Evolutionary conservation across 345 rosid species (phyloP).

Genomic region (Turnera subulata): DNA sequence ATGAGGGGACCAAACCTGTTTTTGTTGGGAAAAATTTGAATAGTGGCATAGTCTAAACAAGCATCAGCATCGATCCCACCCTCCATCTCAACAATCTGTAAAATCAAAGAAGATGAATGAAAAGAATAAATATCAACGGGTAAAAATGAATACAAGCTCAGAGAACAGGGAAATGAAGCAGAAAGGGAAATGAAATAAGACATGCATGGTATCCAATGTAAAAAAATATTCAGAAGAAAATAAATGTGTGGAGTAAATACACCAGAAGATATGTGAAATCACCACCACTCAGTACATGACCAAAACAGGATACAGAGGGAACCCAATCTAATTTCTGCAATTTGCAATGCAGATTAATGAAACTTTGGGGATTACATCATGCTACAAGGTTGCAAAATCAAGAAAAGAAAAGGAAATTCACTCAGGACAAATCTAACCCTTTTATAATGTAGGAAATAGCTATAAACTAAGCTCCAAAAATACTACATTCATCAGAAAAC

Average conservation of each 20-base stretch:
- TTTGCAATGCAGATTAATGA: background rate
- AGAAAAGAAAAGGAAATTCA: background rate
- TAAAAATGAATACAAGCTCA: background rate
- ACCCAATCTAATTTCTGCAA: background rate
- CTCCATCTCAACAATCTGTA: slow-evolving; percentile 33
- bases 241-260: too few species aligned
- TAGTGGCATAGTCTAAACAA: slow-evolving; percentile 43
- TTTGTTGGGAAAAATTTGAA: slow-evolving; percentile 41
- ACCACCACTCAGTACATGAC: background rate
- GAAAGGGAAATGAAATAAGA: background rate
- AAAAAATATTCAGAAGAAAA: too few species aligned
- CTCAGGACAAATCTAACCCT: too few species aligned
- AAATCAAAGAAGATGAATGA: background rate
- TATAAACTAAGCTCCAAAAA: background rate
- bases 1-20: slow-evolving; percentile 46
- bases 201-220: too few species aligned
- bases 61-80: slow-evolving; percentile 33
- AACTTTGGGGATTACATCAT: background rate
- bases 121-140: background rate
- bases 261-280: too few species aligned
- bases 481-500: background rate
- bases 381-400: background rate
- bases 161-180: background rate
- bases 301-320: background rate
- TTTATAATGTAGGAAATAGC: background rate